phyloP scores from a whole-genome alignment of 768 basidiomycete species.

The Hirschioporus abietinus region DNA sequence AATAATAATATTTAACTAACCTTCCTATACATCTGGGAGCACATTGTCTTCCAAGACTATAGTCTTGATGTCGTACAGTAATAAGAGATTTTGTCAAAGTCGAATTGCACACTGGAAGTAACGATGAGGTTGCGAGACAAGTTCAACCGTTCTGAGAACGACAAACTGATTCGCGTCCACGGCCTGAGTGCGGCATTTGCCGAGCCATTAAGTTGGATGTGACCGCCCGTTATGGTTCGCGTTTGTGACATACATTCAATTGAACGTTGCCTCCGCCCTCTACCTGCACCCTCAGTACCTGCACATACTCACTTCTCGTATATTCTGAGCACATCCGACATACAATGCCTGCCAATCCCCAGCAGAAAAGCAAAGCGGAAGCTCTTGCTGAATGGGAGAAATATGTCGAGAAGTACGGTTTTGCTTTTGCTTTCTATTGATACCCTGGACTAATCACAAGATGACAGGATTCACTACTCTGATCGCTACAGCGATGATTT shows the following conservation, averaged over 20 bases:
- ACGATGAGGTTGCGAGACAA: no score
- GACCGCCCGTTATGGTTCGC: not conserved
- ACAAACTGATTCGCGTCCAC: no score
- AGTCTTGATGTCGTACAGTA: not conserved
- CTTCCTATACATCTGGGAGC: not conserved
- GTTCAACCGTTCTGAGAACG: no score
- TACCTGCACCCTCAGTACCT: not conserved
- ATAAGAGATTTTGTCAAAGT: not conserved
- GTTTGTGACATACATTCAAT: not conserved
- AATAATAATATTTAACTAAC: not conserved
- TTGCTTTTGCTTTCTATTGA: slow-evolving; percentile 11
- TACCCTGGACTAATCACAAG: slow-evolving; percentile 15
- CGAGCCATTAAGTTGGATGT: no score
- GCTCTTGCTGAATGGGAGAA: slow-evolving; percentile 46
- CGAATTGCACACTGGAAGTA: no score
- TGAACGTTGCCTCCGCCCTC: not conserved
- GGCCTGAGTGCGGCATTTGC: no score
- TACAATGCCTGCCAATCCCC: not conserved
- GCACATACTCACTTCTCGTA: not conserved
- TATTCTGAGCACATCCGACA: not conserved
- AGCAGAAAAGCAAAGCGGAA: slow-evolving; percentile 2
- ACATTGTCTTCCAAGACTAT: not conserved
- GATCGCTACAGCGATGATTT: slow-evolving; percentile 89
- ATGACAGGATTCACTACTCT: slow-evolving; percentile 77
- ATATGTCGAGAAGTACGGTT: slow-evolving; percentile 65